Base-by-base conservation (phyloP, 768 basidiomycete genomes). In the Naematelia aurantialba region DNA sequence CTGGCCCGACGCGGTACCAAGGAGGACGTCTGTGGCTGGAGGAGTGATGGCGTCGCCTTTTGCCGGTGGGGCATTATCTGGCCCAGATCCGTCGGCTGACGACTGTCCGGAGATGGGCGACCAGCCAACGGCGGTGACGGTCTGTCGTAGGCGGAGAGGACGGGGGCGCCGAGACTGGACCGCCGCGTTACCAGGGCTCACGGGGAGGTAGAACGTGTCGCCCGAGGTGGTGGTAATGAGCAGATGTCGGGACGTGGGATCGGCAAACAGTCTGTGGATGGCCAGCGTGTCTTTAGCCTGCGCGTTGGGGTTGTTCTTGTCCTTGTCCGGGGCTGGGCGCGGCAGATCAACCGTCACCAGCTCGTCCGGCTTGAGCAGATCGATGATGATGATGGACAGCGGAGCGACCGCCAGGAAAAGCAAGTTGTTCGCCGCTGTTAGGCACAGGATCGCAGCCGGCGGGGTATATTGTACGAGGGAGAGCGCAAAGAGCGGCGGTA, bases 121-220 rank as follows among this genome's bases (percentile, higher is more conserved):
- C 94, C 94, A 98, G 0, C 89, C 89, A 42, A 98, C 81, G 62
- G 89, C 87, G 75, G 93, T 89, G 64, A 98, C 87, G 69, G 89
- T 82, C 81, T 90, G 86, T 74, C 89, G 87, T 77, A 92, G 87
- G 5, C 81, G 80, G 70, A 98, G 80, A 45, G 82, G 86, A 45
- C 84, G 83, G 0, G 90, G 87, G 69, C 91, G 89, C 80, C 88
- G 87, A 8, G 83, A 82, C 54, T 68, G 62, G 0, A 65, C 62
- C 11, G 67, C 55, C 0, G 69, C 34, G 21, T 69, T 60, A 3
- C 65, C 62, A 34, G 59, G 64, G 53, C 64, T 65, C 45, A 73
- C 55, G 83, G 85, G 91, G 2, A 92, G 79, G 73, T 98, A 97
- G 86, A 89, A 97, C 61, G 90, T 93, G 73, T 99, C 93, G 52